phyloP scores from a whole-genome alignment of 306 rosid genomes.

The Dryas octopetala region DNA sequence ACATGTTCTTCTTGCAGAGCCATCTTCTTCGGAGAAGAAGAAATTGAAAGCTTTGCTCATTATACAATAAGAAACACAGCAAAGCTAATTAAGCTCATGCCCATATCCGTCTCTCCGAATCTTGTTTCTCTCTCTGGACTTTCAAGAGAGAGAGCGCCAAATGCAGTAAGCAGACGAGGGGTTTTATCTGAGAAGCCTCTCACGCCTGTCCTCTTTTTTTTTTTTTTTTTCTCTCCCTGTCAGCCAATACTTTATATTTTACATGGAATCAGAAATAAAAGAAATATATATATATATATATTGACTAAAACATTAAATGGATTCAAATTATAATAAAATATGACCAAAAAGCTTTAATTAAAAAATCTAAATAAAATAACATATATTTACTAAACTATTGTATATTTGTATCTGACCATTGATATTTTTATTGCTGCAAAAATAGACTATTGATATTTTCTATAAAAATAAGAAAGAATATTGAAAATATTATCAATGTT shows the following conservation, averaged over 20 bases:
- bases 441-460: too few relatives aligned
- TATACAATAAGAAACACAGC: conserved; percentile 7
- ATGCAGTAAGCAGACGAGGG: conserved; percentile 40
- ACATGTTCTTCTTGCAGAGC: conserved; percentile 41
- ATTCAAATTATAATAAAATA: background rate
- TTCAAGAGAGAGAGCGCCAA: conserved; percentile 28
- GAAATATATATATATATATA: background rate
- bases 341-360: too few relatives aligned
- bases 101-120: conserved; percentile 43
- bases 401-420: too few relatives aligned
- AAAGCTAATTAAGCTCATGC: conserved; percentile 24
- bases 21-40: conserved; percentile 64
- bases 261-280: background rate
- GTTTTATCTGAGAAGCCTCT: conserved; percentile 50
- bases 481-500: too few relatives aligned
- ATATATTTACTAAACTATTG: too few relatives aligned
- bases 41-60: conserved; percentile 34
- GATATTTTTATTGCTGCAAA: too few relatives aligned
- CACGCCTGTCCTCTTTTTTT: conserved; percentile 56
- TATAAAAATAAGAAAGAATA: too few relatives aligned
- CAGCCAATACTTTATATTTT: background rate
- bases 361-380: too few relatives aligned
- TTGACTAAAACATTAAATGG: background rate
- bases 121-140: conserved; percentile 33
- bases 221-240: background rate